Base-by-base conservation (phyloP, 2,329 filamentous ascomycete genomes). In the Fusarium ramigenum region DNA sequence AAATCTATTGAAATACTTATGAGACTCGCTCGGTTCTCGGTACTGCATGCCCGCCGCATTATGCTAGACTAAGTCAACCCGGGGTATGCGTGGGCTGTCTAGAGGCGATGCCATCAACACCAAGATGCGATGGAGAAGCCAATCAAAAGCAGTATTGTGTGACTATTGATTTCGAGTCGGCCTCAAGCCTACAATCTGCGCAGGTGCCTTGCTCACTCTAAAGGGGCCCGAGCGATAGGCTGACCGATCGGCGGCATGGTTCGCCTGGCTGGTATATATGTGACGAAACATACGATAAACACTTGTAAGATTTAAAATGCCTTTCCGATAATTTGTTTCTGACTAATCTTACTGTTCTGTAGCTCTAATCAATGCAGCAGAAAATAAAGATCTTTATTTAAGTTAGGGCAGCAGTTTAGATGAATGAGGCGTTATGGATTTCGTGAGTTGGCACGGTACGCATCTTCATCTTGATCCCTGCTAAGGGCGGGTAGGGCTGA, bases 61-160 rank as follows among this genome's bases (percentile, higher is more conserved):
- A 43, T 43, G n/a, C 15, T 23, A 9, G n/a, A 43, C 15, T 42
- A 2, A 15, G 21, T 40, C 7, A 3, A 40, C 3, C 2, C 37
- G 12, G 16, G 16, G 11, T 42, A n/a, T 39, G 18, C 34, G 21
- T n/a, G 8, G 40, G 40, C 40, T 16, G 9, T n/a, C 21, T 16
- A n/a, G 21, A 42, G 21, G 21, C 14, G 40, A n/a, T n/a, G 9
- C 8, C 16, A 3, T 16, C 16, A 12, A 0, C 18, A 25, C 42
- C 23, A 19, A 6, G 1, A 25, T 0, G 23, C 10, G 7, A 3
- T 19, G 10, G 12, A 25, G 42, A 25, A 19, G 16, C 16, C 42
- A 25, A 44, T 44, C 2, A 1, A 44, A 19, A 44, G 5, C 16
- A 19, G 4, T 25, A 44, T 0, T 1, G 2, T 3, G 4, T 1